Evolutionary conservation across 1,284 basidiomycete genomes (phyloP).

Genomic region (Cerrena zonata): DNA sequence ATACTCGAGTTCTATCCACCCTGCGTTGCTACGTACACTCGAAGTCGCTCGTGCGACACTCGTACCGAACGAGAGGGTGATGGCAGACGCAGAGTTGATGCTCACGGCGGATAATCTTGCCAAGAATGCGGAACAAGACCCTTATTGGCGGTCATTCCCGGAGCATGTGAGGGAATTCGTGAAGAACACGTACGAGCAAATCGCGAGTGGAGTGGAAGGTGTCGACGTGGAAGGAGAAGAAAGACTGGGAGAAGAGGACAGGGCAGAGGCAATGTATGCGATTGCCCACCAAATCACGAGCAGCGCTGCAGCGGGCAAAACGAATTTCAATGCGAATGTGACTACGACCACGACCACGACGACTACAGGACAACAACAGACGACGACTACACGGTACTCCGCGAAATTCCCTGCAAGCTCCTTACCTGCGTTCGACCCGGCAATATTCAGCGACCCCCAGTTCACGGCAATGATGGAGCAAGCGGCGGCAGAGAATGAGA

Average conservation of each 20-base stretch:
- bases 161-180: slow-evolving; percentile 51
- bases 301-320: slow-evolving; percentile 36
- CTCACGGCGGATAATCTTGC: slow-evolving; percentile 53
- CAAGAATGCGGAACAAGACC: slow-evolving; percentile 45
- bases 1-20: too few species aligned
- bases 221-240: too few species aligned
- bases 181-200: slow-evolving; percentile 31
- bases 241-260: slow-evolving; percentile 26
- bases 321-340: slow-evolving; percentile 16
- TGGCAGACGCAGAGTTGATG: slow-evolving; percentile 46
- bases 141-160: slow-evolving; percentile 47
- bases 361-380: slow-evolving; percentile 25
- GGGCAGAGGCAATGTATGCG: slow-evolving; percentile 59
- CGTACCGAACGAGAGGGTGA: slow-evolving; percentile 20
- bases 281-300: slow-evolving; percentile 62
- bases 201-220: slow-evolving; percentile 28
- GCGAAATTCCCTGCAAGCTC: slow-evolving; percentile 23
- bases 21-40: too few species aligned
- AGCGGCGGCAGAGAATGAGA: slow-evolving; percentile 39
- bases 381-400: slow-evolving; percentile 27
- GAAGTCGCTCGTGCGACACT: too few species aligned
- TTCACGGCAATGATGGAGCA: slow-evolving; percentile 50
- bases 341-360: slow-evolving; percentile 15
- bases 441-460: slow-evolving; percentile 50
- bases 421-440: slow-evolving; percentile 31